Evolutionary conservation across 139 green algal genomes (phyloP).

Genomic region (Edaphochlamys debaryana): DNA sequence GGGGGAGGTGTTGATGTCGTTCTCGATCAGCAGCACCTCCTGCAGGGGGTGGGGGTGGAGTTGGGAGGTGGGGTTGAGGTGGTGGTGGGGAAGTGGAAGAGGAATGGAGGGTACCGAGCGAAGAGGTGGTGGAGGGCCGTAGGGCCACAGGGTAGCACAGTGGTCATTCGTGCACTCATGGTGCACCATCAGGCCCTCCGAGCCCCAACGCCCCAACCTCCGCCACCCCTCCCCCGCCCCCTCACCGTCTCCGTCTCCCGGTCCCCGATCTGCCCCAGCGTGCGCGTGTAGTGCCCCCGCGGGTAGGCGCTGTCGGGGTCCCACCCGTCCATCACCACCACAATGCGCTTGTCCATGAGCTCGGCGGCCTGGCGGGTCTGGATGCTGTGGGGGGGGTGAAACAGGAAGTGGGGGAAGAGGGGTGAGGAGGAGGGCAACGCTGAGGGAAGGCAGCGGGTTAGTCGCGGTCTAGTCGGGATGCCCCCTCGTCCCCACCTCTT

Average conservation of each 20-base stretch:
- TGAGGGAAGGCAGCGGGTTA: too few species aligned
- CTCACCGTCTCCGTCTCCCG: conserved; percentile 86
- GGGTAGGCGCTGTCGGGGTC: conserved; percentile 76
- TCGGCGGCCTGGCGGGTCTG: conserved; percentile 85
- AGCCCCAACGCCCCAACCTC: neutral
- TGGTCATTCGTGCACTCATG: too few species aligned
- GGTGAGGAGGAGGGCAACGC: neutral
- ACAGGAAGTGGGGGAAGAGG: neutral
- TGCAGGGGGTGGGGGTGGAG: conserved; percentile 3
- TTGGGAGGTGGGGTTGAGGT: neutral
- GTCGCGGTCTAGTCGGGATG: too few species aligned
- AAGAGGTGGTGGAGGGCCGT: too few species aligned
- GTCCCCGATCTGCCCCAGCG: conserved; percentile 85
- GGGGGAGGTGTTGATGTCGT: conserved; percentile 89
- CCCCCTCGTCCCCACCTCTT: neutral
- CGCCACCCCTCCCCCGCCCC: neutral
- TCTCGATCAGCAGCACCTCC: conserved; percentile 88
- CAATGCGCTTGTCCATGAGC: conserved; percentile 87
- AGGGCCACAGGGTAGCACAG: too few species aligned
- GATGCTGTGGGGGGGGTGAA: conserved; percentile 60
- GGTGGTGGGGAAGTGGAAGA: neutral
- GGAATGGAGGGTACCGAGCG: too few species aligned
- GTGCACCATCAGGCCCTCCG: too few species aligned
- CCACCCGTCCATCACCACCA: conserved; percentile 88
- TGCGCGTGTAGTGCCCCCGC: conserved; percentile 84